Conservation (phyloP, 768 basidiomycete genomes). For the Artomyces pyxidatus region DNA sequence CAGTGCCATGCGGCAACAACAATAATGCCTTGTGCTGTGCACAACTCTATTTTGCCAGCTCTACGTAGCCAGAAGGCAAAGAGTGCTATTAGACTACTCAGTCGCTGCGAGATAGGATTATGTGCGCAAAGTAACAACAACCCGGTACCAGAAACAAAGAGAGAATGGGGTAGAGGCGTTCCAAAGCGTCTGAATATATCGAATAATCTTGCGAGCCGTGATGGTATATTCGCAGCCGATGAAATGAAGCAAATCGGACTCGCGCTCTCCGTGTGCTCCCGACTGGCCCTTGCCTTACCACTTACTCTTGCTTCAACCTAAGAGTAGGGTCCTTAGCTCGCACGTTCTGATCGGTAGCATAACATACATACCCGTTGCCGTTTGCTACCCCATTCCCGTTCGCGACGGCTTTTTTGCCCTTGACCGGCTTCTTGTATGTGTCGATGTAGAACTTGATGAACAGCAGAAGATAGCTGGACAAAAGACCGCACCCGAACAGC, state of each 20-base stretch:
- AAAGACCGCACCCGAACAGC: slow-evolving; percentile 77
- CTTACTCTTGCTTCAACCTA: slow-evolving; percentile 13
- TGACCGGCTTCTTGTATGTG: slow-evolving; percentile 64
- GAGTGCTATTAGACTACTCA: slow-evolving; percentile 5
- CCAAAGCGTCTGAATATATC: slow-evolving; percentile 1
- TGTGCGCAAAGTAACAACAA: slow-evolving; percentile 1
- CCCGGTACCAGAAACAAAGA: slow-evolving; percentile 8
- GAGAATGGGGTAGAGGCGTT: slow-evolving; percentile 5
- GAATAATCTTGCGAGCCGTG: slow-evolving; percentile 9
- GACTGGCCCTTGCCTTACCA: neutral
- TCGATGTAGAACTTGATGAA: slow-evolving; percentile 95
- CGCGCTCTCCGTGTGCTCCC: neutral
- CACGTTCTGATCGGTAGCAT: too few relatives aligned
- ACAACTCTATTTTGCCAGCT: too few relatives aligned
- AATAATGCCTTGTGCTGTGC: too few relatives aligned
- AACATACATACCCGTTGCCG: slow-evolving; percentile 23
- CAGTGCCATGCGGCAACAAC: too few relatives aligned
- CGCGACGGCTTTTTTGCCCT: slow-evolving; percentile 25
- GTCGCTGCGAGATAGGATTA: slow-evolving; percentile 3
- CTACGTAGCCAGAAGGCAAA: too few relatives aligned
- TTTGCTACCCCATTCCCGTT: slow-evolving; percentile 43
- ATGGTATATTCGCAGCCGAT: slow-evolving; percentile 15
- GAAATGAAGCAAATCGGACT: slow-evolving; percentile 5
- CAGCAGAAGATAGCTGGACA: slow-evolving; percentile 86
- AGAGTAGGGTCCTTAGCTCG: too few relatives aligned